Evolutionary conservation across 2,329 filamentous ascomycete genomes (phyloP), one percentile per base, ranked within the genome.

Genomic region (Ophiostoma sp.): DNA sequence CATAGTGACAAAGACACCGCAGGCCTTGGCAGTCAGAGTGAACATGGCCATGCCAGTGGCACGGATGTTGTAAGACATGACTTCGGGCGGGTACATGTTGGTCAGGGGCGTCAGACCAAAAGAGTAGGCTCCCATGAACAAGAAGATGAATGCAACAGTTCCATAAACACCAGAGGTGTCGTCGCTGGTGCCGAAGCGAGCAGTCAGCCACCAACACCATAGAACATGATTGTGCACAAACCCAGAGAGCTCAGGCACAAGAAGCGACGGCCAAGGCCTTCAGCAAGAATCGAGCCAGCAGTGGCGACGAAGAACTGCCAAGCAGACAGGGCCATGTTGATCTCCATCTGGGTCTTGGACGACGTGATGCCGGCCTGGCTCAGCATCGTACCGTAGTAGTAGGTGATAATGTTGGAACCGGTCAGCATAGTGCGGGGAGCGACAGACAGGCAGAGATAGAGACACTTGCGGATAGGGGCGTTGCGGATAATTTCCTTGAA

Each of bases 201-300:
- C 77, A 8, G 82, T 83, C 75, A 85, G 67, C 78, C 81, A 18
- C 68, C 69, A 49, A 70, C 65, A 36, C 47, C 27, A 44, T 70
- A 70, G 18, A 84, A 76, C 42, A 70, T 62, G 55, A 62, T 2
- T 5, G 65, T 69, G 52, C 72, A 73, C 14, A 71, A 69, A 5
- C 70, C n/a, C 55, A 72, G 60, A 14, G 65, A 83, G 69, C 81
- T 81, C 66, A 86, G 74, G 55, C 71, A 70, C 44, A 72, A 70
- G 14, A 69, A 45, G 38, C 72, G 65, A 62, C 75, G 68, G 38
- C 73, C 73, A 6, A 73, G 65, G 3, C 71, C 44, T 63, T 73
- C 73, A 42, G 73, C 71, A 14, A 73, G 70, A 42, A 72, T 70
- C 55, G 71, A 72, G 18, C 75, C 75, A 12, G 74, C 36, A 1